Percentiles rank a stretch among this genome's conserved stretches.
These are phyloP conservation scores for Leishmania guyanensis DNA, from an alignment of 208 protist genomes.

Conservation along the genomic window DNA sequence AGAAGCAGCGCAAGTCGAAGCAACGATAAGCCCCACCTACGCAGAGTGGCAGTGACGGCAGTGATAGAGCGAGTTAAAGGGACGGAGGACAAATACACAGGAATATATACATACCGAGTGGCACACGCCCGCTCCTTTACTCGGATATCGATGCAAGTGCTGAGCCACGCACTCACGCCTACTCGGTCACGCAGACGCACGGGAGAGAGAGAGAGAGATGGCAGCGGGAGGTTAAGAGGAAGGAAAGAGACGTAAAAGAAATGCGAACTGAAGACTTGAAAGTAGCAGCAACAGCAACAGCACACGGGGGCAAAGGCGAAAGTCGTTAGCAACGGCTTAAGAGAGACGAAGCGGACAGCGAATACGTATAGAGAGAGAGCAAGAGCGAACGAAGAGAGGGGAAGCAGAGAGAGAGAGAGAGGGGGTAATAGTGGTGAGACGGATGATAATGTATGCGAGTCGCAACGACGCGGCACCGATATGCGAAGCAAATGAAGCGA, in stretches of 20 bases:
- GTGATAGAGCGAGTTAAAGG: no score
- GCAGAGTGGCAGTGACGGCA: no score
- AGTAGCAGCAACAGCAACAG: background rate
- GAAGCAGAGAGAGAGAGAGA: background rate
- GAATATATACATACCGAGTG: no score
- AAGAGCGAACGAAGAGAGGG: background rate
- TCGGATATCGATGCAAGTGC: background rate
- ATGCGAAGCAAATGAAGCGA: background rate
- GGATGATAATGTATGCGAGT: background rate
- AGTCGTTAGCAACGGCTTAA: background rate
- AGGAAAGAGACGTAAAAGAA: conserved; percentile 13
- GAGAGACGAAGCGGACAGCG: background rate
- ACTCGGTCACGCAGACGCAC: background rate
- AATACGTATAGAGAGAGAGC: background rate
- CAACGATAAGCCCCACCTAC: no score
- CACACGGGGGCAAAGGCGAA: no score
- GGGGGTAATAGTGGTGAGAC: background rate
- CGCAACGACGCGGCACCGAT: background rate
- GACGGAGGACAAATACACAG: no score
- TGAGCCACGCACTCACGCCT: background rate
- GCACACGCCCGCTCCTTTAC: no score
- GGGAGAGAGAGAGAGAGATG: conserved; percentile 16
- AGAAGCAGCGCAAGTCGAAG: no score
- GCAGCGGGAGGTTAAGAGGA: conserved; percentile 11
- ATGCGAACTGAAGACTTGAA: background rate